Conservation (phyloP, 345 rosid genomes). For the Noccaea caerulescens region DNA sequence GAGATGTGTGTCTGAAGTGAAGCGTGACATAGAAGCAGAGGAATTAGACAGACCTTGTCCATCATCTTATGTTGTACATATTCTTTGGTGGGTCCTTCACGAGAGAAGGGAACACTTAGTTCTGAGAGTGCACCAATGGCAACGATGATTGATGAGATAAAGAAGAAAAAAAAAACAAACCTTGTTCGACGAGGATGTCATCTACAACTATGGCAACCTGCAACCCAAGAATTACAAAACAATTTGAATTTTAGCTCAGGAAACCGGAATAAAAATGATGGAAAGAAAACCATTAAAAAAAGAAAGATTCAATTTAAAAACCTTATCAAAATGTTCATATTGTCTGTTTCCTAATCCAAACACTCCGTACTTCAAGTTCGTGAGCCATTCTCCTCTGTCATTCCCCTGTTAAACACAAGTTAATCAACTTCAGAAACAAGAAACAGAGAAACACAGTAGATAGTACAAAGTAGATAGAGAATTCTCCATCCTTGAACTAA, state of each 20-base stretch:
- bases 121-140: slow-evolving; percentile 85
- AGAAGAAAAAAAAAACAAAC: slow-evolving; percentile 49
- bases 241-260: not conserved
- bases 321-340: slow-evolving; percentile 98
- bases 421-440: slow-evolving; percentile 29
- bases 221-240: slow-evolving; percentile 3
- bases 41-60: slow-evolving; percentile 57
- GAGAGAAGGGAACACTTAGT: slow-evolving; percentile 80
- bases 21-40: not conserved
- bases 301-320: slow-evolving; percentile 15
- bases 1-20: not conserved
- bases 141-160: not conserved
- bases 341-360: slow-evolving; percentile 98
- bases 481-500: slow-evolving; percentile 14
- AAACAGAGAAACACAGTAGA: slow-evolving; percentile 48
- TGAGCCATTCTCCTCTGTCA: slow-evolving; percentile 77
- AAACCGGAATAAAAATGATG: not conserved
- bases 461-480: slow-evolving; percentile 41
- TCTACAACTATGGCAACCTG: slow-evolving; percentile 90
- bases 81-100: slow-evolving; percentile 93
- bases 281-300: not conserved
- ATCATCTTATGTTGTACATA: slow-evolving; percentile 97
- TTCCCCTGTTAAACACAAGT: slow-evolving; percentile 55
- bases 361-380: slow-evolving; percentile 72
- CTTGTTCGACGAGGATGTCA: slow-evolving; percentile 69